These are phyloP conservation scores for Mortierella claussenii DNA, from an alignment of 192 early-diverging fungal species.

Conservation along the genomic window DNA sequence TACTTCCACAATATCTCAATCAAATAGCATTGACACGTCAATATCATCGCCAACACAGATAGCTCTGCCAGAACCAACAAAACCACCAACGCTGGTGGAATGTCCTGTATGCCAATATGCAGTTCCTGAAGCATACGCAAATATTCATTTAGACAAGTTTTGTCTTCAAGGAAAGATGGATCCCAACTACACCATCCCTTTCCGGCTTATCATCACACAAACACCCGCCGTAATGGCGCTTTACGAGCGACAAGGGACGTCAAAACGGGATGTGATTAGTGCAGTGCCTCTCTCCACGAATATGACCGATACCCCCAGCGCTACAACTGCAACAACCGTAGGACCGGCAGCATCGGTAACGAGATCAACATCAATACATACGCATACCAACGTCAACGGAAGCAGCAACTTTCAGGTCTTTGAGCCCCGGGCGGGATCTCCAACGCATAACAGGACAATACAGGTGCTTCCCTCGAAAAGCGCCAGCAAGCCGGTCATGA, in stretches of 20 bases:
- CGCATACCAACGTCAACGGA: too few species aligned
- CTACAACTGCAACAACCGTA: background rate
- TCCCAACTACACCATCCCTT: conserved; percentile 23
- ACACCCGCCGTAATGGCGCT: background rate
- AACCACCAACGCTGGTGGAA: conserved; percentile 13
- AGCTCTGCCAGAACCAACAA: background rate
- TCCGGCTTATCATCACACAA: conserved; percentile 5
- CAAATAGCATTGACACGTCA: background rate
- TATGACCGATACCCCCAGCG: background rate
- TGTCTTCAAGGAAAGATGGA: conserved; percentile 20
- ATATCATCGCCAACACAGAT: background rate
- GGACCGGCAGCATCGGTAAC: background rate
- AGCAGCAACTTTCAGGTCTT: too few species aligned
- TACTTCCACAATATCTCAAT: background rate
- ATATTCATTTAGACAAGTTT: conserved; percentile 39
- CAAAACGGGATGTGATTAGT: background rate
- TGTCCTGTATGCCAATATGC: conserved; percentile 29
- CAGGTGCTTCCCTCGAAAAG: background rate
- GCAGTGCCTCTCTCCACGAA: too few species aligned
- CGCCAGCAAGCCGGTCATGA: background rate
- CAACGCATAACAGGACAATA: background rate
- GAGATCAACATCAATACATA: too few species aligned
- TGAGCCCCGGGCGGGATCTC: too few species aligned
- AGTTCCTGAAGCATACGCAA: conserved; percentile 31
- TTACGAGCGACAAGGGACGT: conserved; percentile 25